Evolutionary conservation across 176 grass and related monocot genomes (phyloP).

Genomic region (Elymus sibiricus): DNA sequence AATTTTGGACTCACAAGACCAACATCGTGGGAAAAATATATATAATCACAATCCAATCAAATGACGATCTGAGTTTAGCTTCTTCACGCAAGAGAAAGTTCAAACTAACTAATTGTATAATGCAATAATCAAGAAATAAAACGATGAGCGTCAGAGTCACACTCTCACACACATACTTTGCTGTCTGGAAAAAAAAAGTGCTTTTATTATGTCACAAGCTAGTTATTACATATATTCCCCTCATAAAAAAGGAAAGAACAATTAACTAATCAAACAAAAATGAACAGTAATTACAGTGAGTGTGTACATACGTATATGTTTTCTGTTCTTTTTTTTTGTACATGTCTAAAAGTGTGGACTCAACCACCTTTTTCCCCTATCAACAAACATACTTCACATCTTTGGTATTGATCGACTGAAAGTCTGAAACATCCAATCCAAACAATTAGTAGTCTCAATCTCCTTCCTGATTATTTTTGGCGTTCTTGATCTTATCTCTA

Average conservation of each 20-base stretch:
- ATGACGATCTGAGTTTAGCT: not conserved
- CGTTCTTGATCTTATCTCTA: constrained; percentile 5
- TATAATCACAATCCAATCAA: not conserved
- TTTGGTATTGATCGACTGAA: not conserved
- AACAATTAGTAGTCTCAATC: constrained; percentile 1
- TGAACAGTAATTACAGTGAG: constrained; percentile 25
- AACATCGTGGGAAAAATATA: not conserved
- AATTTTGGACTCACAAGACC: not conserved
- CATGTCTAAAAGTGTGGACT: constrained; percentile 8
- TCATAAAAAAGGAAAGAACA: not conserved
- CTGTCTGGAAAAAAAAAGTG: not conserved
- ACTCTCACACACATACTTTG: not conserved
- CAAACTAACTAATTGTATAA: not conserved
- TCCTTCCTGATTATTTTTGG: not conserved
- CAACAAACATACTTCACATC: constrained; percentile 45
- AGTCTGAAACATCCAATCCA: constrained; percentile 22
- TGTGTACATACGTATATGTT: constrained; percentile 20
- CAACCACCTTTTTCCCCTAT: constrained; percentile 23
- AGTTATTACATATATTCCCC: constrained; percentile 21
- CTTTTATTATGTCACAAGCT: constrained; percentile 23
- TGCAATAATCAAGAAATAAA: not conserved
- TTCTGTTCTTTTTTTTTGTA: constrained; percentile 31
- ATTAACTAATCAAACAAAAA: not conserved
- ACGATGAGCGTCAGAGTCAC: not conserved
- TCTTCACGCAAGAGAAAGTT: constrained; percentile 12